phyloP scores from a whole-genome alignment of 768 basidiomycete species.

The Lentinula lateritia region DNA sequence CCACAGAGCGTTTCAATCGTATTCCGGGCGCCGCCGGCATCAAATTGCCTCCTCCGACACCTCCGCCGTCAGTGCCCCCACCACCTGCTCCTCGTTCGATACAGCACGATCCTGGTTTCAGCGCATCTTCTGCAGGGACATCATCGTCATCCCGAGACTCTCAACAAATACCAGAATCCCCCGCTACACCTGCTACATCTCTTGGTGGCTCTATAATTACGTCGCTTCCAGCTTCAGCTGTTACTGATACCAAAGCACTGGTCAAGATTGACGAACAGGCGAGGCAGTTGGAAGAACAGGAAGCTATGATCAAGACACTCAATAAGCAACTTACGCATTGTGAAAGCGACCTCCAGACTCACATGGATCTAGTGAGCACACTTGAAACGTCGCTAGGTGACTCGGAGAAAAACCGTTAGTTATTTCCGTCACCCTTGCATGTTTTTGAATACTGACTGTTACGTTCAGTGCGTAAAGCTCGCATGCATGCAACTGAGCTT shows the following conservation, averaged over 20 bases:
- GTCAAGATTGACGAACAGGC: conserved; percentile 67
- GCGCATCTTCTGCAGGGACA: conserved; percentile 59
- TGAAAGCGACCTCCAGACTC: conserved; percentile 84
- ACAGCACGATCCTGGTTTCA: conserved; percentile 42
- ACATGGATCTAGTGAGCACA: conserved; percentile 84
- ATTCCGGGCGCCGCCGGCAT: conserved; percentile 55
- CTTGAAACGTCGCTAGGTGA: conserved; percentile 85
- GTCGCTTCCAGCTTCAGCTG: conserved; percentile 30
- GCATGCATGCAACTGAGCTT: conserved; percentile 88
- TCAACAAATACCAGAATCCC: conserved; percentile 48
- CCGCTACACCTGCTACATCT: conserved; percentile 42
- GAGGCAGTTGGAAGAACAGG: conserved; percentile 77
- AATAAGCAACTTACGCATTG: conserved; percentile 94
- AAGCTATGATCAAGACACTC: conserved; percentile 87
- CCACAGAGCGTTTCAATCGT: conserved; percentile 55
- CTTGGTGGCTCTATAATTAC: conserved; percentile 35
- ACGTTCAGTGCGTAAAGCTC: conserved; percentile 77
- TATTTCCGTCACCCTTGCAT: background rate
- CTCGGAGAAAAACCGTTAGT: conserved; percentile 82
- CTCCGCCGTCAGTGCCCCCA: conserved; percentile 83
- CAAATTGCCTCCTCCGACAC: conserved; percentile 84
- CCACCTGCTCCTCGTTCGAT: conserved; percentile 63
- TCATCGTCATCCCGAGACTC: conserved; percentile 67
- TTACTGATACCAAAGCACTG: conserved; percentile 49
- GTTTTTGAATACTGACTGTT: background rate